phyloP scores from a whole-genome alignment of 129 eudicot genomes.

The Flaveria robusta region DNA sequence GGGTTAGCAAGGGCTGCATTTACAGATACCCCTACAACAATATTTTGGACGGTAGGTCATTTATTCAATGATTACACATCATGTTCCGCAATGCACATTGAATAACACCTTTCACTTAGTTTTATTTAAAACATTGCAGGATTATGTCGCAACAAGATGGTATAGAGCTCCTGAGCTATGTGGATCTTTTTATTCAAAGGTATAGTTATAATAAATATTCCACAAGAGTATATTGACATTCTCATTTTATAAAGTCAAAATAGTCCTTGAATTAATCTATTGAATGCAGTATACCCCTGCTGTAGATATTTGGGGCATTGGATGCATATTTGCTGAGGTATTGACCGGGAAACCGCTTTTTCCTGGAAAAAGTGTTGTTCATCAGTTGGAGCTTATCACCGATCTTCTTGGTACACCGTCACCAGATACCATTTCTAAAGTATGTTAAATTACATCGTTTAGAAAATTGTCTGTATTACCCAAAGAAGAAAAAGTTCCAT shows the following conservation, averaged over 20 bases:
- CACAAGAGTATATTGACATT: background rate
- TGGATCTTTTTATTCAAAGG: slow-evolving; percentile 91
- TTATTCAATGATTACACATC: background rate
- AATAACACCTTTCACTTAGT: background rate
- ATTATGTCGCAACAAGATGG: slow-evolving; percentile 96
- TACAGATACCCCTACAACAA: slow-evolving; percentile 78
- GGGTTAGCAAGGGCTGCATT: slow-evolving; percentile 93
- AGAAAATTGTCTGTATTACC: background rate
- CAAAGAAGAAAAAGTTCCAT: background rate
- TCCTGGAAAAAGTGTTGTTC: slow-evolving; percentile 89
- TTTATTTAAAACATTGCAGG: slow-evolving; percentile 42
- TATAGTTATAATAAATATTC: slow-evolving; percentile 17
- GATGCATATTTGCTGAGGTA: slow-evolving; percentile 90
- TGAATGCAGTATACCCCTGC: slow-evolving; percentile 80
- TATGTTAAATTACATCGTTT: slow-evolving; percentile 26
- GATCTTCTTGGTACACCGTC: slow-evolving; percentile 89
- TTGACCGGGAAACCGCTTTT: slow-evolving; percentile 81
- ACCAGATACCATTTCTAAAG: slow-evolving; percentile 70
- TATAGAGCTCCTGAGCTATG: slow-evolving; percentile 92
- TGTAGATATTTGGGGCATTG: slow-evolving; percentile 87
- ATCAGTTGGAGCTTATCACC: slow-evolving; percentile 83
- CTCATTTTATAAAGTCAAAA: background rate
- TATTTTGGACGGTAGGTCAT: slow-evolving; percentile 82
- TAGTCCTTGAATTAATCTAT: no score
- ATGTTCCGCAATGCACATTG: slow-evolving; percentile 19